Conservation (phyloP, 2,329 filamentous ascomycete species). For the Drechslerella dactyloides region DNA sequence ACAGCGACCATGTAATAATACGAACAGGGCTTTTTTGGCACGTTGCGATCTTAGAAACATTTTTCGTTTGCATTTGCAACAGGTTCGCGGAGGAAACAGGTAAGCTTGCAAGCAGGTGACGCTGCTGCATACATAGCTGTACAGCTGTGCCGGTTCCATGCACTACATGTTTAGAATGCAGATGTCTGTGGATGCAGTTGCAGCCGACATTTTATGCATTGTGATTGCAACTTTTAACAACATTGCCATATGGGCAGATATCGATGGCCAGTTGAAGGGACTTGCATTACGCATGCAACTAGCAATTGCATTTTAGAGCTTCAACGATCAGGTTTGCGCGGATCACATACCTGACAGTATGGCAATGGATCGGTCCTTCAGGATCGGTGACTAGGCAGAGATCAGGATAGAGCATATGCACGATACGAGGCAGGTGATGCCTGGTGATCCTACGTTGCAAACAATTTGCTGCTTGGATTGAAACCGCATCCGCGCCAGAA, state of each 20-base stretch:
- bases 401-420: not conserved
- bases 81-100: too few relatives aligned
- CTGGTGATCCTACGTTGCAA: not conserved
- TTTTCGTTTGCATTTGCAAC: not conserved
- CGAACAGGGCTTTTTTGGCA: too few relatives aligned
- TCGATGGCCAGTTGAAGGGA: not conserved
- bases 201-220: not conserved
- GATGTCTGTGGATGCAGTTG: not conserved
- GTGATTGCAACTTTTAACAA: not conserved
- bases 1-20: too few relatives aligned
- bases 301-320: not conserved
- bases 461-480: not conserved
- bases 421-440: conserved; percentile 1
- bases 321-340: not conserved
- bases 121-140: too few relatives aligned
- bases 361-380: not conserved
- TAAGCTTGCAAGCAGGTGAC: too few relatives aligned
- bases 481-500: too few relatives aligned
- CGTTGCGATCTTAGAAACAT: too few relatives aligned
- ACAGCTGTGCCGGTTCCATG: not conserved
- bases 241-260: not conserved
- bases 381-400: not conserved
- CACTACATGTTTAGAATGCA: too few relatives aligned
- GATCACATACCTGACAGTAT: not conserved
- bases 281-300: not conserved